Evolutionary conservation across 202 grass and related monocot species (phyloP).

Genomic region (Elaeis oleifera): DNA sequence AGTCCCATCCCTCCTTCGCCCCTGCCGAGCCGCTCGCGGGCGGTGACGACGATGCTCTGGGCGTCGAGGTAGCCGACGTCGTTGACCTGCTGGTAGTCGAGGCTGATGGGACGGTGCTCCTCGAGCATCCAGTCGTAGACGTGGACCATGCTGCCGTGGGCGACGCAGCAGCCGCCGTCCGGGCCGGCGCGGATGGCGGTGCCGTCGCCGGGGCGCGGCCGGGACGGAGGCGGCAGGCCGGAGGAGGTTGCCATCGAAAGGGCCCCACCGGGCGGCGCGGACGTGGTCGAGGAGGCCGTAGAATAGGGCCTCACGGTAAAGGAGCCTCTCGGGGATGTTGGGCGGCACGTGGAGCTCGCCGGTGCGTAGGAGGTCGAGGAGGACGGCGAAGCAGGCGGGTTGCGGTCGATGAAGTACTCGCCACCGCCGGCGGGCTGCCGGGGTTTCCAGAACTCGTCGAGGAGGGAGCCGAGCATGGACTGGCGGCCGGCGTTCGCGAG

Average conservation of each 20-base stretch:
- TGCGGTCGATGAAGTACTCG: conserved; percentile 92
- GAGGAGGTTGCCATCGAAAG: conserved; percentile 58
- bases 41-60: conserved; percentile 46
- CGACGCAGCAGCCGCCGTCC: conserved; percentile 77
- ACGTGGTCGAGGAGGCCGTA: conserved; percentile 80
- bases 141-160: conserved; percentile 65
- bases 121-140: conserved; percentile 93
- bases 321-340: conserved; percentile 63
- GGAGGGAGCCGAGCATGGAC: conserved; percentile 89
- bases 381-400: conserved; percentile 74
- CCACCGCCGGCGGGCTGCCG: neutral
- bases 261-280: conserved; percentile 56
- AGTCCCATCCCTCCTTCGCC: conserved; percentile 47
- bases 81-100: conserved; percentile 73
- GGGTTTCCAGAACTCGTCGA: conserved; percentile 75
- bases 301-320: conserved; percentile 80
- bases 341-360: conserved; percentile 67
- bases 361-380: conserved; percentile 87
- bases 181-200: conserved; percentile 63
- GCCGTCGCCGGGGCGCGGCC: conserved; percentile 59
- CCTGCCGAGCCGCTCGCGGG: conserved; percentile 47
- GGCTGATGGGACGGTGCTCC: conserved; percentile 49
- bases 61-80: conserved; percentile 63
- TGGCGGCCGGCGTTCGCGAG: conserved; percentile 85
- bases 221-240: conserved; percentile 32